phyloP scores from a whole-genome alignment of 164 flowering plant species.

The Aristolochia fimbriata region DNA sequence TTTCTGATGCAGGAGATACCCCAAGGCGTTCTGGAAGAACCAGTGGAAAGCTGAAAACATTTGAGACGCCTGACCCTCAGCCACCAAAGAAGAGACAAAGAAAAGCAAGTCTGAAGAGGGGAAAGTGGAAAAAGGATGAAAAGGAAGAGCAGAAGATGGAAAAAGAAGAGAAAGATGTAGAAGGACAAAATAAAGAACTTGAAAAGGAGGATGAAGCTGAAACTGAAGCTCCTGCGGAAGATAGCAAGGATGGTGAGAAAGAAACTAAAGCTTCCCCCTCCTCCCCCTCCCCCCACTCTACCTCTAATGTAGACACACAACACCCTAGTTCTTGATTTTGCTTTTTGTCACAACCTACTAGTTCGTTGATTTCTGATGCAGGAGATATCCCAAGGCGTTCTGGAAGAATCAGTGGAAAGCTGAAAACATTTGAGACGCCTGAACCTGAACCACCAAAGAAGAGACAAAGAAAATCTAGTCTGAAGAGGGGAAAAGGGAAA shows the following conservation, averaged over 20 bases:
- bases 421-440: constrained; percentile 32
- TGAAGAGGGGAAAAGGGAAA: constrained; percentile 16
- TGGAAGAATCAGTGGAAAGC: constrained; percentile 34
- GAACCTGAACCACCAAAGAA: constrained; percentile 30
- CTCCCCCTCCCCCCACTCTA: too few relatives aligned
- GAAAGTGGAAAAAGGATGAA: constrained; percentile 14
- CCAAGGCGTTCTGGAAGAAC: constrained; percentile 51
- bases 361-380: constrained; percentile 4
- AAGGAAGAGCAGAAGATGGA: constrained; percentile 9
- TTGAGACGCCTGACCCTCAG: constrained; percentile 27
- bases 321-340: neutral
- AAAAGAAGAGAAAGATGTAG: constrained; percentile 15
- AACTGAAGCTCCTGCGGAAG: too few relatives aligned
- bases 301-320: too few relatives aligned
- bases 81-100: constrained; percentile 29
- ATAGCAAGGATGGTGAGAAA: too few relatives aligned
- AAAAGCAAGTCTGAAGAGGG: constrained; percentile 20
- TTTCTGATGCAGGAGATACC: constrained; percentile 31
- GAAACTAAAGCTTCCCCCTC: too few relatives aligned
- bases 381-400: constrained; percentile 60
- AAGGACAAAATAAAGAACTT: neutral
- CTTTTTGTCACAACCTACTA: neutral
- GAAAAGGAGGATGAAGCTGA: neutral
- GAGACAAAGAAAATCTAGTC: constrained; percentile 22
- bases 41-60: constrained; percentile 32